Conservation (phyloP, 1,139 yeast species). For the Meyerozyma carpophila region DNA sequence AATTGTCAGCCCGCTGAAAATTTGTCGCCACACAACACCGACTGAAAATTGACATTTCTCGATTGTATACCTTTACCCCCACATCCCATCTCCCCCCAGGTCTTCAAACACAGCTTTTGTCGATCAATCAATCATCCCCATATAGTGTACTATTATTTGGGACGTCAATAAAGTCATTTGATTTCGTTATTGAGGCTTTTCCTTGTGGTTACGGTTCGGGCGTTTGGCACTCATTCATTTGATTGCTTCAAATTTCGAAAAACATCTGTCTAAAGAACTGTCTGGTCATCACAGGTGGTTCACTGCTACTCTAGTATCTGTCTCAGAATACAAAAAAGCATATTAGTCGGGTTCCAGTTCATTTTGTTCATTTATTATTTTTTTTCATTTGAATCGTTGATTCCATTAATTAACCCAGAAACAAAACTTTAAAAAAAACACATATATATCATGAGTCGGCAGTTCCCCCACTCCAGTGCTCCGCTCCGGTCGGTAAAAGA, state of each 20-base stretch:
- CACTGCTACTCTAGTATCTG: not conserved
- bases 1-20: conserved; percentile 1
- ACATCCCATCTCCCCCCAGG: not conserved
- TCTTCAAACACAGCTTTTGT: not conserved
- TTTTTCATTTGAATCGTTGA: conserved; percentile 3
- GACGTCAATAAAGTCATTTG: not conserved
- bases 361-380: not conserved
- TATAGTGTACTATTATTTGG: not conserved
- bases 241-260: conserved; percentile 12
- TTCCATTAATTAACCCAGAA: conserved; percentile 1
- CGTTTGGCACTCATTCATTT: conserved; percentile 21
- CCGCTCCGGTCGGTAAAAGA: conserved; percentile 95
- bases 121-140: not conserved
- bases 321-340: not conserved
- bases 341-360: not conserved
- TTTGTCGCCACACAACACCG: conserved; percentile 2
- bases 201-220: not conserved
- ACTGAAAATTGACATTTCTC: not conserved
- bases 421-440: conserved; percentile 5
- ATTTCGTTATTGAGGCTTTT: not conserved
- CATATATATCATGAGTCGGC: conserved; percentile 36
- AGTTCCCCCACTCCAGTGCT: conserved; percentile 93
- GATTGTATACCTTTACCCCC: conserved; percentile 1
- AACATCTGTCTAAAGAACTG: not conserved
- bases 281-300: not conserved